Percentiles rank a stretch among this genome's conserved stretches.
Evolutionary conservation across 768 basidiomycete species (phyloP).

Genomic region (Mycena rebaudengoi): DNA sequence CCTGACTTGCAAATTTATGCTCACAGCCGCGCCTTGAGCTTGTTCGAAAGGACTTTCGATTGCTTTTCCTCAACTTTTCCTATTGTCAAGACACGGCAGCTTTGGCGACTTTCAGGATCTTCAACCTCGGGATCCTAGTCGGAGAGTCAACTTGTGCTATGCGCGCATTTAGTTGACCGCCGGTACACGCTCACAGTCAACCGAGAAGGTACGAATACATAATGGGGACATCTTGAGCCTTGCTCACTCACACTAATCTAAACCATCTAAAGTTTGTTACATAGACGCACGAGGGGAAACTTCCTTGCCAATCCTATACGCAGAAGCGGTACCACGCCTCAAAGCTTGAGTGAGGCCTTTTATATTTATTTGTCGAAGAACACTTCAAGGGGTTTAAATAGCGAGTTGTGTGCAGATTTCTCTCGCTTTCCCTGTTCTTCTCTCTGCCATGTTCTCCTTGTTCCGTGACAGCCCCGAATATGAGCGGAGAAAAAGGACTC

Average conservation of each 20-base stretch:
- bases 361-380: slow-evolving; percentile 16
- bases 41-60: no score
- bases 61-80: no score
- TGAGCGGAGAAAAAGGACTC: slow-evolving; percentile 49
- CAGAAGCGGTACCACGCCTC: slow-evolving; percentile 21
- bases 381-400: slow-evolving; percentile 12
- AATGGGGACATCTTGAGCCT: slow-evolving; percentile 4
- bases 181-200: no score
- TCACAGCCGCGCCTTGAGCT: no score
- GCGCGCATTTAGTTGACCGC: no score
- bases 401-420: background rate
- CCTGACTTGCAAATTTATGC: no score
- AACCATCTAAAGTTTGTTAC: slow-evolving; percentile 26
- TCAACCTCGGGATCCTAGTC: no score
- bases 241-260: slow-evolving; percentile 13
- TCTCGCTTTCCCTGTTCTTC: background rate
- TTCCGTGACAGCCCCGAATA: slow-evolving; percentile 61
- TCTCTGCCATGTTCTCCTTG: slow-evolving; percentile 18
- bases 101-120: no score
- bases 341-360: slow-evolving; percentile 22
- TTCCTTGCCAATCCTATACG: slow-evolving; percentile 23
- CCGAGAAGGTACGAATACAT: background rate
- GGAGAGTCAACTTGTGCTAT: no score
- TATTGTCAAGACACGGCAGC: no score
- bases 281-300: slow-evolving; percentile 12